Conservation (phyloP, 805 yeast species). For the Candida gorgasii region DNA sequence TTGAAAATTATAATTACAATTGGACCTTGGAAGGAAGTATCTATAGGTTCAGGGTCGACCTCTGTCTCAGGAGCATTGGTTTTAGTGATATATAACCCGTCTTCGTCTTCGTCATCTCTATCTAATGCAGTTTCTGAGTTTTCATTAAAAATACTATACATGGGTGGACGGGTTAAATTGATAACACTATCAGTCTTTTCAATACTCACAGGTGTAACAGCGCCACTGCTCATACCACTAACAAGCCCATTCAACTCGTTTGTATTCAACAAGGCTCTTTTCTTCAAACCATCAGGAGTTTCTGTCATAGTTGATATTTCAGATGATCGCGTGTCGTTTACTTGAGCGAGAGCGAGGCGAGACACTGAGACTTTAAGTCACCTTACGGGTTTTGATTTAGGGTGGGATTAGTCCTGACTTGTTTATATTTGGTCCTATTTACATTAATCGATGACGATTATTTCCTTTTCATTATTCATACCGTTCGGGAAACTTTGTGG, state of each 20-base stretch:
- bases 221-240: constrained; percentile 6
- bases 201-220: constrained; percentile 26
- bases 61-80: constrained; percentile 8
- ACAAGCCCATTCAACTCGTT: neutral
- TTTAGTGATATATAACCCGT: constrained; percentile 9
- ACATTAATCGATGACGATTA: neutral
- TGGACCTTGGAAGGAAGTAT: constrained; percentile 10
- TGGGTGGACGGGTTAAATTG: constrained; percentile 51
- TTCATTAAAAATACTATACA: constrained; percentile 52
- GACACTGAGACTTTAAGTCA: too few species aligned
- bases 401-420: too few species aligned
- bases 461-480: neutral
- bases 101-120: constrained; percentile 23
- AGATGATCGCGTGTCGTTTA: constrained; percentile 5
- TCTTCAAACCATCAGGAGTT: constrained; percentile 8
- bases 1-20: constrained; percentile 6
- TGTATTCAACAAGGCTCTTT: constrained; percentile 1
- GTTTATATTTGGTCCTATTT: neutral
- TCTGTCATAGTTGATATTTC: constrained; percentile 5
- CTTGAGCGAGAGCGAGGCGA: too few species aligned
- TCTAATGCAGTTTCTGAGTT: constrained; percentile 38
- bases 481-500: too few species aligned
- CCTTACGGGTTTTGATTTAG: too few species aligned
- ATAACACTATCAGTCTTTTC: constrained; percentile 42
- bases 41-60: neutral